Base-by-base conservation (phyloP, 1,284 basidiomycete species). In the Afroboletus lepidellus region DNA sequence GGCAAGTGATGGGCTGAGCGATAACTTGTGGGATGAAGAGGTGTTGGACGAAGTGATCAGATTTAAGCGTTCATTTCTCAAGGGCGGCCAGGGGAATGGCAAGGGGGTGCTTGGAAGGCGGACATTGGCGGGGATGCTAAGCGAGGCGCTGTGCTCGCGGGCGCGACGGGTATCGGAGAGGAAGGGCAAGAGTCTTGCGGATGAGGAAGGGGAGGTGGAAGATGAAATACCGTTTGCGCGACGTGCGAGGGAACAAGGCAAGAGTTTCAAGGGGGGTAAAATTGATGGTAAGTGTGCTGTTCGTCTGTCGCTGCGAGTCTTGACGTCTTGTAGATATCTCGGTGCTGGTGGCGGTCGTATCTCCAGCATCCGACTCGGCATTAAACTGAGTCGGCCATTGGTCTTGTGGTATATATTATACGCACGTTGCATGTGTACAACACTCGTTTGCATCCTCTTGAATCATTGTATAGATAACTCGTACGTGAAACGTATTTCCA, bases 21-120 rank as follows among this genome's bases (percentile, higher is more conserved):
- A 98, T 71, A 98, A 98, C 64, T 74, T 98, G 45, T 98, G 94
- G 81, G 94, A 98, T 66, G 89, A 93, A 64, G 95, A 98, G 57
- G 88, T 98, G 24, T 73, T 98, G 13, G 94, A 97, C 58, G 91
- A 94, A 61, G 88, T 98, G 12, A 74, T 81, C 13, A 77, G 86
- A 39, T 90, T 93, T 66, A 75, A 80, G 18, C 70, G 70, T 45
- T 67, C 73, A 24, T 77, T 74, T 62, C 60, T 73, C 49, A 58
- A 59, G 43, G 53, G 65, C 36, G 15, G 29, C 6, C 52, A 55
- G 9, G 50, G 54, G 8, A 46, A 37, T 8, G 57, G 62, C 24
- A 60, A 57, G 25, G 67, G 65, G n/a, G 23, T 75, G 2, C 69
- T 84, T 13, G 76, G 77, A 12, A 72, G 81, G 21, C 74, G 76